Evolutionary conservation across 2,329 filamentous ascomycete species (phyloP).

Genomic region (Cercospora sp.): DNA sequence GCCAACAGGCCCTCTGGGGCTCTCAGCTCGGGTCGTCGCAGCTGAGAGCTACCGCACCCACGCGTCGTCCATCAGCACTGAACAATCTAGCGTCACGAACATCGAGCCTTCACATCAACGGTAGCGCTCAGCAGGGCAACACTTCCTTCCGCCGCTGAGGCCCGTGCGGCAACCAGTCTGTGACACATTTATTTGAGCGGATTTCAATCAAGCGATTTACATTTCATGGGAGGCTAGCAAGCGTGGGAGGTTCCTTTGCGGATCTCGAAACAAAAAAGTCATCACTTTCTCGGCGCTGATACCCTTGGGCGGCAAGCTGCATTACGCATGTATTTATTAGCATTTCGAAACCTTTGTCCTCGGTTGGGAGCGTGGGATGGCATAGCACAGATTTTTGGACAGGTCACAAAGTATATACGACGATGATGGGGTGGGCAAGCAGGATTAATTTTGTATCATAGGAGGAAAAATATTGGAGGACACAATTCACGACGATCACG

Average conservation of each 20-base stretch:
- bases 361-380: background rate
- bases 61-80: background rate
- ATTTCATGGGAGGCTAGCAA: background rate
- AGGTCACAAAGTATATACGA: background rate
- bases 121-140: background rate
- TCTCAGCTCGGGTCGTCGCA: background rate
- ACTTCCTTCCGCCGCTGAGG: background rate
- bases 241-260: background rate
- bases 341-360: background rate
- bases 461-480: background rate
- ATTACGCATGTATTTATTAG: background rate
- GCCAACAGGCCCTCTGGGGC: constrained; percentile 8
- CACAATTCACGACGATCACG: background rate
- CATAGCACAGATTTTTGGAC: background rate
- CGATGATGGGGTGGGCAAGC: background rate
- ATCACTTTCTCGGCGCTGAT: background rate
- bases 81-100: background rate
- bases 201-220: background rate
- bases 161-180: background rate
- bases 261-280: background rate
- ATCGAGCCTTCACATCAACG: background rate
- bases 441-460: background rate
- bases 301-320: background rate
- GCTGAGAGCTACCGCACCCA: background rate
- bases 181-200: background rate